phyloP scores from a whole-genome alignment of 306 rosid species.

The cucumber (Cucumis sativus) region Cucumber_9930_V3 NC_026657.2:1509001-1509500 shows the following conservation, averaged over 20 bases:
- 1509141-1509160: conserved; percentile 13
- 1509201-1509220: conserved; percentile 9
- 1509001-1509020: too few relatives aligned
- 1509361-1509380: background rate
- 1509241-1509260: conserved; percentile 16
- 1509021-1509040: too few relatives aligned
- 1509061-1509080: background rate
- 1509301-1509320: background rate
- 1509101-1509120: conserved; percentile 6
- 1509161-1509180: conserved; percentile 2
- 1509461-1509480: too few relatives aligned
- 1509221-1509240: conserved; percentile 13
- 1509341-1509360: background rate
- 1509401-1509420: too few relatives aligned
- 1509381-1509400: too few relatives aligned
- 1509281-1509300: background rate
- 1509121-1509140: background rate
- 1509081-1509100: background rate
- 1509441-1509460: too few relatives aligned
- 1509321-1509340: background rate
- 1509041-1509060: background rate
- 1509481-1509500: background rate
- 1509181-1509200: conserved; percentile 11
- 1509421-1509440: too few relatives aligned
- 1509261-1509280: background rate